A percentile compares a stretch with the other conserved stretches of the same genome.
Conservation (phyloP, 2,329 filamentous ascomycete genomes). For the Pseudocercospora ulei region DNA sequence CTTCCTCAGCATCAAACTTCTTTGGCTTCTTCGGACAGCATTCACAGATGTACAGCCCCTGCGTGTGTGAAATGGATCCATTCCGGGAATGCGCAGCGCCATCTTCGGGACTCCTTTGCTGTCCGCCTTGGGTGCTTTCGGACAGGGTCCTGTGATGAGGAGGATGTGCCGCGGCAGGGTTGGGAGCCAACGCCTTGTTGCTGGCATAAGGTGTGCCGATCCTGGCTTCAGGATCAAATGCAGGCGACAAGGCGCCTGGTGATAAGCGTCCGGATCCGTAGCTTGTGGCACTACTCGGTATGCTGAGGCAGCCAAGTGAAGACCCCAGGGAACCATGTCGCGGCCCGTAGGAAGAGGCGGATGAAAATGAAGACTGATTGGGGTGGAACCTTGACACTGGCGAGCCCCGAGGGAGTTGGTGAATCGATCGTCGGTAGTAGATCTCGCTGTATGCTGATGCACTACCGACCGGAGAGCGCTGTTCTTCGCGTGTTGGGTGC, state of each 20-base stretch:
- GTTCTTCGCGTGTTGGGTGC: conserved; percentile 44
- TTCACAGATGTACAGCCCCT: conserved; percentile 65
- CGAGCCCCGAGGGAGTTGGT: conserved; percentile 49
- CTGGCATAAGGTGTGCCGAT: conserved; percentile 49
- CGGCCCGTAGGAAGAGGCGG: conserved; percentile 53
- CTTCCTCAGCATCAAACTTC: conserved; percentile 77
- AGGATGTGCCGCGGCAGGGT: conserved; percentile 36
- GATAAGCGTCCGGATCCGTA: conserved; percentile 54
- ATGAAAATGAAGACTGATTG: conserved; percentile 54
- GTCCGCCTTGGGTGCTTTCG: conserved; percentile 35
- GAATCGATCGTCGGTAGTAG: conserved; percentile 47
- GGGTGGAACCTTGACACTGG: conserved; percentile 48
- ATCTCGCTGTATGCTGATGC: conserved; percentile 41
- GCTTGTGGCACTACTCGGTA: conserved; percentile 57
- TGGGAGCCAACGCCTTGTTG: conserved; percentile 40
- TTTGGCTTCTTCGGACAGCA: conserved; percentile 97
- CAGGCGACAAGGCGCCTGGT: conserved; percentile 51
- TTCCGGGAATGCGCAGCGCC: conserved; percentile 41
- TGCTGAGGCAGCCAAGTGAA: conserved; percentile 47
- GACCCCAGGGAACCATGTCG: conserved; percentile 56
- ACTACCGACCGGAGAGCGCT: conserved; percentile 38
- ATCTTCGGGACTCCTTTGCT: conserved; percentile 42
- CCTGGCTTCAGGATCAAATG: conserved; percentile 45
- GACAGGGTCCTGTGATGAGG: conserved; percentile 36
- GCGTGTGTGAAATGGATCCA: conserved; percentile 45